These are phyloP conservation scores for Lactifluus hygrophoroides DNA, from an alignment of 768 basidiomycete species.

Conservation along the genomic window DNA sequence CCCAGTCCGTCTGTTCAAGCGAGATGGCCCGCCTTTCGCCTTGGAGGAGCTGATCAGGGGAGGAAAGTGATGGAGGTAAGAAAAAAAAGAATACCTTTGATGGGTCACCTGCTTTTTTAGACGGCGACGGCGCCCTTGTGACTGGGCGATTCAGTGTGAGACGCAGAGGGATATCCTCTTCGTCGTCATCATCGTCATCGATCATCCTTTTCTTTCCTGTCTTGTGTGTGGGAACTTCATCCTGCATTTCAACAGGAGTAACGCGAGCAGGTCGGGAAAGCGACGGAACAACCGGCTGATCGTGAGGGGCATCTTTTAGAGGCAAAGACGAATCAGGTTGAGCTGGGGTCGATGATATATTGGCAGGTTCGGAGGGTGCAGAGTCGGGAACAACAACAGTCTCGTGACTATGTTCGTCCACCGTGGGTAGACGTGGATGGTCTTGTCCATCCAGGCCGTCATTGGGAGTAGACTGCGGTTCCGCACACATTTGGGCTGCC, in stretches of 20 bases:
- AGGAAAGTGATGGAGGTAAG: background rate
- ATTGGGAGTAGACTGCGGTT: background rate
- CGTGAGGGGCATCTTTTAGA: background rate
- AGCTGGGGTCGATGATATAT: conserved; percentile 1
- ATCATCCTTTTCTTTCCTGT: conserved; percentile 24
- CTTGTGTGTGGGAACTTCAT: conserved; percentile 1
- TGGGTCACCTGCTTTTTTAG: conserved; percentile 20
- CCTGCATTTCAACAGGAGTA: background rate
- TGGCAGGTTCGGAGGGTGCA: conserved; percentile 38
- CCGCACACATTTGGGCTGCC: background rate
- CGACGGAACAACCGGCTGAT: background rate
- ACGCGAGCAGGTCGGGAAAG: background rate
- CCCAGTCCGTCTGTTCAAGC: conserved; percentile 8
- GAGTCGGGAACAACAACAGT: conserved; percentile 58
- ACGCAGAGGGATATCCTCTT: conserved; percentile 41
- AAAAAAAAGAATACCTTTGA: background rate
- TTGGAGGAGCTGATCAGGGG: background rate
- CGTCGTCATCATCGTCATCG: conserved; percentile 22
- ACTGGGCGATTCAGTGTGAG: conserved; percentile 15
- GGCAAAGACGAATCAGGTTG: background rate
- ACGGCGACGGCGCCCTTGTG: background rate
- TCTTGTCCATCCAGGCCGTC: background rate
- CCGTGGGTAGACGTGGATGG: background rate
- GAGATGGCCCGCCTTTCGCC: background rate
- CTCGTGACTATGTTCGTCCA: conserved; percentile 16